Base-by-base conservation (phyloP, 805 yeast species). In the Candida odintsovae region DNA sequence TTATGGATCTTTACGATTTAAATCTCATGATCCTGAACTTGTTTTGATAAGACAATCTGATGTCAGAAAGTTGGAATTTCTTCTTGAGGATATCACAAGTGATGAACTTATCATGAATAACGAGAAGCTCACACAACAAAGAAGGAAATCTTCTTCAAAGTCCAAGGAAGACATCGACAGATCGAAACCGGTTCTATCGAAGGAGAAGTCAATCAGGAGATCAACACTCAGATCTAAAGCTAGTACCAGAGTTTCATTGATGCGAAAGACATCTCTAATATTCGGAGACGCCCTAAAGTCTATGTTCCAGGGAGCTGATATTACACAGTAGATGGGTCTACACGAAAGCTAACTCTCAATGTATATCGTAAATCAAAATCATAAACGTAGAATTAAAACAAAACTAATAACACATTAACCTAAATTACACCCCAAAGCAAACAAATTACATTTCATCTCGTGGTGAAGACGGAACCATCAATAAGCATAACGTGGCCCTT, bases 401-500 rank as follows among this genome's bases (percentile, higher is more conserved):
- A 20, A 15, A 20, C 20, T 33, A 33, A 16, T 33, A 33, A 33
- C 20, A 33, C 20, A 33, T 16, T 8, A 36, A 19, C 15, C 39
- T 20, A 18, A 7, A 36, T 12, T 16, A 33, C 20, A 16, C 22
- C 4, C 20, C 39, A 36, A 13, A 36, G 12, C 7, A 36, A 7
- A 20, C 19, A 19, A 22, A 13, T n/a, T n/a, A n/a, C 6, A n/a
- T 12, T 8, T 37, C 21, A 57, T 70, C 39, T 46, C 7, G 44
- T 39, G 16, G 12, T 70, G 74, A 76, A 76, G 19, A 77, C 70
- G 50, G 68, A 68, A 25, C 68, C 75, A 23, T 73, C 81, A 10
- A 76, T 68, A 20, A 70, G 56, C 78, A 76, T 72, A 41, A 77
- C 48, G 38, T 74, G 69, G 47, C 76, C 75, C 47, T 70, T 70